These are phyloP conservation scores for Hanseniaspora valbyensis DNA, from an alignment of 805 yeast species.

Conservation along the genomic window DNA sequence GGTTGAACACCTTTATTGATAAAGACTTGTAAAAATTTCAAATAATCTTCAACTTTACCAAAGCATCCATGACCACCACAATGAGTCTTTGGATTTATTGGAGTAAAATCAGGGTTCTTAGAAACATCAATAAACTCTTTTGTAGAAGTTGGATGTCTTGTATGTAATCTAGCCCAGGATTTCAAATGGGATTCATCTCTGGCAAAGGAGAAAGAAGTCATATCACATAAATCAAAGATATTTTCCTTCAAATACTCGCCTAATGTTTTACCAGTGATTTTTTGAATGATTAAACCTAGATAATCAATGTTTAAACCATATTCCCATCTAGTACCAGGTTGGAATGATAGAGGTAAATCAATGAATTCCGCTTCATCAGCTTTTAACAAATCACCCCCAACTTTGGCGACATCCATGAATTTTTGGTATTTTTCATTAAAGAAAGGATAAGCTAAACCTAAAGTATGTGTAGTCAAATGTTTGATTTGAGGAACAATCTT, in stretches of 20 bases:
- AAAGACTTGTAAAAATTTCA: constrained; percentile 32
- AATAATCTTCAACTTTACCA: constrained; percentile 32
- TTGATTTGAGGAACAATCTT: constrained; percentile 26
- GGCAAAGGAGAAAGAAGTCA: constrained; percentile 22
- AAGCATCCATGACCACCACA: constrained; percentile 37
- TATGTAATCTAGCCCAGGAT: constrained; percentile 21
- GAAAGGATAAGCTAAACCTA: constrained; percentile 31
- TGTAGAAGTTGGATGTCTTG: constrained; percentile 19
- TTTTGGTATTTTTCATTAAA: constrained; percentile 22
- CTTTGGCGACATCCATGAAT: constrained; percentile 16
- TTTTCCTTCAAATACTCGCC: constrained; percentile 24
- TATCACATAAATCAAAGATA: constrained; percentile 26
- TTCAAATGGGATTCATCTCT: constrained; percentile 17
- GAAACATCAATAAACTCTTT: constrained; percentile 12
- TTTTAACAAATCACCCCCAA: constrained; percentile 17
- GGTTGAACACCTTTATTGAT: constrained; percentile 33
- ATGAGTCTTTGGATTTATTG: constrained; percentile 22
- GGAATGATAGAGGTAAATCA: constrained; percentile 23
- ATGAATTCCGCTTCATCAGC: constrained; percentile 20
- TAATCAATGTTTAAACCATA: constrained; percentile 30
- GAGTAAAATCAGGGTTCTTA: constrained; percentile 18
- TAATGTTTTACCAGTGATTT: constrained; percentile 23
- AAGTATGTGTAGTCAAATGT: constrained; percentile 31
- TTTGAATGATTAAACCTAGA: constrained; percentile 28
- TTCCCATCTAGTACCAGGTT: constrained; percentile 31